phyloP scores from a whole-genome alignment of 768 basidiomycete genomes.

The Naganishia friedmannii region DNA sequence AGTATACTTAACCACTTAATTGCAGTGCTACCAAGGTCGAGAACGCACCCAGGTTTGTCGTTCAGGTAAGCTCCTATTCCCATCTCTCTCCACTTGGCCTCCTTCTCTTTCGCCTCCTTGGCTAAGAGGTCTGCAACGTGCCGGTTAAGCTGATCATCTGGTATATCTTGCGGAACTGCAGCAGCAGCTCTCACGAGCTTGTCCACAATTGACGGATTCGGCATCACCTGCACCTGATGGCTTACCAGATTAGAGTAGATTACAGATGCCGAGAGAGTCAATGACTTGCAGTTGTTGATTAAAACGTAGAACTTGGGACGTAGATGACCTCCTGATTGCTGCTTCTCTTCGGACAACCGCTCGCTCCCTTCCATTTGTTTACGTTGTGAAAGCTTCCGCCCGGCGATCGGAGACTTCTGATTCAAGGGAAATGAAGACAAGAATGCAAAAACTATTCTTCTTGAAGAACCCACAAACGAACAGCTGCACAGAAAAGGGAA shows the following conservation, averaged over 20 bases:
- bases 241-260: not conserved
- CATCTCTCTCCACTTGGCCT: conserved; percentile 68
- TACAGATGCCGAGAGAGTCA: not conserved
- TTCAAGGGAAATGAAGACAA: not conserved
- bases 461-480: not conserved
- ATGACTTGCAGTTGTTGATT: too few relatives aligned
- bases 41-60: conserved; percentile 3
- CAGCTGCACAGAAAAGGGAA: not conserved
- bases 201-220: conserved; percentile 40
- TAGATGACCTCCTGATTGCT: not conserved
- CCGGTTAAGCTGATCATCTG: conserved; percentile 80
- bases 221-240: not conserved
- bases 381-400: not conserved
- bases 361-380: conserved; percentile 7
- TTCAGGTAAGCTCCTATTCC: conserved; percentile 77
- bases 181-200: conserved; percentile 49
- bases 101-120: conserved; percentile 88
- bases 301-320: too few relatives aligned
- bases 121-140: conserved; percentile 89
- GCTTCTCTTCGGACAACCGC: not conserved
- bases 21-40: not conserved
- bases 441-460: not conserved
- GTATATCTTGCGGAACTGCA: conserved; percentile 42
- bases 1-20: not conserved
- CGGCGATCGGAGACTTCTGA: conserved; percentile 25